These are phyloP conservation scores for Fusarium mangiferae DNA, from an alignment of 2,329 filamentous ascomycete species.

Conservation along the genomic window DNA sequence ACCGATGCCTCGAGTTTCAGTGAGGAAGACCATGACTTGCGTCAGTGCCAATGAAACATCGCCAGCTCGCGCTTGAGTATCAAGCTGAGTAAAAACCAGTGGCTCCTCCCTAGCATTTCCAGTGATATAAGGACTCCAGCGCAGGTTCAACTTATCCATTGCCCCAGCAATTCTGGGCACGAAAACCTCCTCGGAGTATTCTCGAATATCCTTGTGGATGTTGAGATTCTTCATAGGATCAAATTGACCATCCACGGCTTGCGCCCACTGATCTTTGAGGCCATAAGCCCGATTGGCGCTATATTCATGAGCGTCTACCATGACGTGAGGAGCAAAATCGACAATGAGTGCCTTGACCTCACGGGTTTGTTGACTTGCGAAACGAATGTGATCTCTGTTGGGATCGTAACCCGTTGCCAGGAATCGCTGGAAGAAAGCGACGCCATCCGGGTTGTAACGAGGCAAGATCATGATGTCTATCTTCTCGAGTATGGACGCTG, in stretches of 20 bases:
- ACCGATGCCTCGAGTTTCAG: conserved; percentile 44
- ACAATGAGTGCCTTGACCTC: conserved; percentile 41
- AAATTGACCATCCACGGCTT: conserved; percentile 42
- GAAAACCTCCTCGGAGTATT: conserved; percentile 37
- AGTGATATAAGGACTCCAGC: conserved; percentile 44
- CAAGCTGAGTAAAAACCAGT: conserved; percentile 41
- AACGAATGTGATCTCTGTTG: conserved; percentile 45
- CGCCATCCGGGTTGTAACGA: conserved; percentile 46
- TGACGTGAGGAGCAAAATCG: conserved; percentile 41
- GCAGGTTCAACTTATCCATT: conserved; percentile 36
- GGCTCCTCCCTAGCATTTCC: conserved; percentile 23
- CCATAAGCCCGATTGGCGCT: conserved; percentile 42
- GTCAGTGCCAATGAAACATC: conserved; percentile 42
- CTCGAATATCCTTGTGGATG: conserved; percentile 43
- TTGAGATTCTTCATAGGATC: conserved; percentile 45
- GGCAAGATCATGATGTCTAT: conserved; percentile 45
- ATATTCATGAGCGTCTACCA: conserved; percentile 43
- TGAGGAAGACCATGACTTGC: conserved; percentile 43
- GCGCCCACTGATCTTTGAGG: conserved; percentile 35
- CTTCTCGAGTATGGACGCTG: conserved; percentile 38
- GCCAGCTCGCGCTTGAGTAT: conserved; percentile 39
- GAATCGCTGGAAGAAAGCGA: conserved; percentile 43
- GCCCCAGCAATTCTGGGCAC: conserved; percentile 33
- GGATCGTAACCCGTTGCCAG: conserved; percentile 44
- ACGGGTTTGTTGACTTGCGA: conserved; percentile 38